Percentiles rank a stretch among this genome's conserved stretches.
Conservation (phyloP, 2,329 filamentous ascomycete genomes). For the Shiraia bambusicola region DNA sequence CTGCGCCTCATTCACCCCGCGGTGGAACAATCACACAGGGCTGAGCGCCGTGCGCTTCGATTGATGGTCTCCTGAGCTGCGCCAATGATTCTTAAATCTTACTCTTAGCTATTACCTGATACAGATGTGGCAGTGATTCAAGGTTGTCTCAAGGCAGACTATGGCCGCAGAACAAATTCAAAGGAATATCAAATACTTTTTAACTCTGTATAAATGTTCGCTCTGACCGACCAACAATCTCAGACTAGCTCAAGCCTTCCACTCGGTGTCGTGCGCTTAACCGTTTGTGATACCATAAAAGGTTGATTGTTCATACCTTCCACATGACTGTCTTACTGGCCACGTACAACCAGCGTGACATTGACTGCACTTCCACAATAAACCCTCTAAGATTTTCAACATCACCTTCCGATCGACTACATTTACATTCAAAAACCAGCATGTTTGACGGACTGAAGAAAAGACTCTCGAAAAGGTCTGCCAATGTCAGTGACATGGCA, state of each 20-base stretch:
- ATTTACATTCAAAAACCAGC: conserved; percentile 4
- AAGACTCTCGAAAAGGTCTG: conserved; percentile 15
- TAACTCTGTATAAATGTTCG: too few relatives aligned
- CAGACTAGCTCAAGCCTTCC: background rate
- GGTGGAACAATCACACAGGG: too few relatives aligned
- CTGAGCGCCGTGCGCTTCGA: too few relatives aligned
- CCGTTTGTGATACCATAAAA: conserved; percentile 1
- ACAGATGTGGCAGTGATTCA: too few relatives aligned
- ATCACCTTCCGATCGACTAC: conserved; percentile 1
- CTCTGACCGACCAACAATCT: too few relatives aligned
- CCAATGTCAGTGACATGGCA: conserved; percentile 6
- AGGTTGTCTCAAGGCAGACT: too few relatives aligned
- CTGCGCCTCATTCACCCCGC: too few relatives aligned
- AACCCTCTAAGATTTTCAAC: conserved; percentile 4
- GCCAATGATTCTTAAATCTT: too few relatives aligned
- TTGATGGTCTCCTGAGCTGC: too few relatives aligned
- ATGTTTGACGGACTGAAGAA: conserved; percentile 21
- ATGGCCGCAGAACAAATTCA: too few relatives aligned
- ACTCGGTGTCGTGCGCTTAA: background rate
- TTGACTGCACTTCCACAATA: conserved; percentile 3
- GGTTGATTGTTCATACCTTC: conserved; percentile 3
- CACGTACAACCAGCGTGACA: conserved; percentile 3
- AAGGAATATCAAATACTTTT: too few relatives aligned
- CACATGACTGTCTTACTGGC: conserved; percentile 17
- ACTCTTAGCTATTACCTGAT: too few relatives aligned